These are phyloP conservation scores for Tirmania nivea DNA, from an alignment of 495 filamentous ascomycete genomes.

Conservation along the genomic window DNA sequence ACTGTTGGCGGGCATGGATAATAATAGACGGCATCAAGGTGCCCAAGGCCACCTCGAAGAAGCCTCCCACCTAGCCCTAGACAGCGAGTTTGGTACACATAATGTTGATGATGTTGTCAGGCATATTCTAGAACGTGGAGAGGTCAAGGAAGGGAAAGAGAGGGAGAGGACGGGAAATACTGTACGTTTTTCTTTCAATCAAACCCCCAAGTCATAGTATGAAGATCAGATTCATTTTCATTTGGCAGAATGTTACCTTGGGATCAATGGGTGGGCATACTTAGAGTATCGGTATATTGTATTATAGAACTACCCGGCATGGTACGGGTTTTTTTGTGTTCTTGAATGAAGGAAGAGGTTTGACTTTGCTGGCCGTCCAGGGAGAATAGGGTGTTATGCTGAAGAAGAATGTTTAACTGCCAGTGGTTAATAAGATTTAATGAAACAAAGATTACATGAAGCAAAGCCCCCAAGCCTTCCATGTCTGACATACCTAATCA, in stretches of 20 bases:
- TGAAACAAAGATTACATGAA: neutral
- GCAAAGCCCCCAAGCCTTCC: neutral
- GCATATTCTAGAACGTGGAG: slow-evolving; percentile 57
- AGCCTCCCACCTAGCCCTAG: slow-evolving; percentile 49
- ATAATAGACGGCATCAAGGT: slow-evolving; percentile 42
- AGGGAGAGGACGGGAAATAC: neutral
- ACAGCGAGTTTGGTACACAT: slow-evolving; percentile 69
- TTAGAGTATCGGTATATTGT: too few species aligned
- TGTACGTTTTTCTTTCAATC: neutral
- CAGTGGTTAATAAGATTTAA: too few species aligned
- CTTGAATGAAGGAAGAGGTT: too few species aligned
- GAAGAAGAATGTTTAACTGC: too few species aligned
- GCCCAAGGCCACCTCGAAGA: slow-evolving; percentile 55
- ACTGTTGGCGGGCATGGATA: neutral
- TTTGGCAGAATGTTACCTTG: too few species aligned
- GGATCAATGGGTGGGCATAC: too few species aligned
- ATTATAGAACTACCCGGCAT: too few species aligned
- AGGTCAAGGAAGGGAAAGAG: neutral
- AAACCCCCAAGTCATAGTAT: neutral
- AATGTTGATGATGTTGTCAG: slow-evolving; percentile 56
- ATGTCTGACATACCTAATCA: too few species aligned
- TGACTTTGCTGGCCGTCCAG: too few species aligned
- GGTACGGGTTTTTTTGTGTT: too few species aligned
- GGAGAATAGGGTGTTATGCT: too few species aligned
- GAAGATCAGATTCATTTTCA: too few species aligned